A percentile compares a stretch with the other conserved stretches of the same genome.
Evolutionary conservation across 495 filamentous ascomycete species (phyloP).

Genomic region (Trichocladium uniseriatum): DNA sequence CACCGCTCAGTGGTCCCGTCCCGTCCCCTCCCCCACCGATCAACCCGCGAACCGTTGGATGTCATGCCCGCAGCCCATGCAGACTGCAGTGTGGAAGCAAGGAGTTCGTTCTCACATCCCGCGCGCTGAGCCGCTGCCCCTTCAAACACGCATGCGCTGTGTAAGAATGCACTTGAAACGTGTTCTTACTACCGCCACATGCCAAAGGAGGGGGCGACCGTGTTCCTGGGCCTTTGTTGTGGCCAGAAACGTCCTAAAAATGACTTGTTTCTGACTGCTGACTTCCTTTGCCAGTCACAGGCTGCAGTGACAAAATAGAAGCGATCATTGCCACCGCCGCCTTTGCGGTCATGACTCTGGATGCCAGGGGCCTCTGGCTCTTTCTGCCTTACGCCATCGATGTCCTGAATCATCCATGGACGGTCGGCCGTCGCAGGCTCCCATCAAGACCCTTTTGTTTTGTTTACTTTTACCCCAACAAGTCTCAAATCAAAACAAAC

Average conservation of each 20-base stretch:
- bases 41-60: neutral
- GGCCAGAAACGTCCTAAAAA: neutral
- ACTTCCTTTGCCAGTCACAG: neutral
- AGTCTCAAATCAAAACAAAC: slow-evolving; percentile 9
- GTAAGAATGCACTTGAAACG: slow-evolving; percentile 14
- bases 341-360: slow-evolving; percentile 5
- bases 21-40: too few relatives aligned
- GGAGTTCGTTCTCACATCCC: neutral
- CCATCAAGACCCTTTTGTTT: neutral
- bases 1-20: neutral
- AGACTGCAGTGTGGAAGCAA: neutral
- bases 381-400: neutral
- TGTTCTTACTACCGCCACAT: neutral
- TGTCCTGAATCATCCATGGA: neutral
- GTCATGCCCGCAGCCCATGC: neutral
- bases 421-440: too few relatives aligned
- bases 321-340: neutral
- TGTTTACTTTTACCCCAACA: slow-evolving; percentile 12
- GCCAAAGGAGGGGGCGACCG: slow-evolving; percentile 3
- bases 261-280: neutral
- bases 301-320: neutral
- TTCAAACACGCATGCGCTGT: neutral
- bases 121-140: neutral
- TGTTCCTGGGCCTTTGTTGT: slow-evolving; percentile 4
- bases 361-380: slow-evolving; percentile 5